Base-by-base conservation (phyloP, 108 stramenopile species). In the Skeletonema marinoi region DNA sequence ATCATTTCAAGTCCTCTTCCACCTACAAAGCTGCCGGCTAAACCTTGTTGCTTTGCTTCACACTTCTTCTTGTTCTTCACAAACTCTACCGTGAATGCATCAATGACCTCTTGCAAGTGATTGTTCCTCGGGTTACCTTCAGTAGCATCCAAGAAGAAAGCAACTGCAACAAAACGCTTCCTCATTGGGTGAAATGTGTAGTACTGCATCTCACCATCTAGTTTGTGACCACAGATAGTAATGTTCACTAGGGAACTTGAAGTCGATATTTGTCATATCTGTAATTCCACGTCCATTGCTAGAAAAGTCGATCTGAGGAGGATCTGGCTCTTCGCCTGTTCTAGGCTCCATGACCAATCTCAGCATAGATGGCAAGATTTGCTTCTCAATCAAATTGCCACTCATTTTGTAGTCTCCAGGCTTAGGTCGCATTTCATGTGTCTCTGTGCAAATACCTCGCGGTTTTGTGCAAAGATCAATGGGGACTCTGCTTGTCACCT, bases 131-230 rank as follows among this genome's bases (percentile, higher is more conserved):
- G 81, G 54, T 82, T 66, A 13, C 51, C 60, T 41, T 66, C 58
- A 19, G 59, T 71, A 63, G 75, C 81, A 13, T 82, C 75, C 14
- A 82, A 60, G 41, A 82, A 82, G 48, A 76, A 82, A 71, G 62
- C 65, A 12, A 82, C 75, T 30, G 81, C 81, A 65, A 82, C 46
- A 61, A 82, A 82, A 35, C 66, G 16, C 33, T 69, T 75, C 35
- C 85, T 65, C 7, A 51, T 63, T 4, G 85, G 82, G 71, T 90
- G 83, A 32, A 89, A 76, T 41, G 89, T 85, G 64, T 80, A 90
- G 14, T 93, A 87, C 71, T 95, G 94, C 86, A 92, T 90, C 46
- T 95, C 94, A 21, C 81, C 94, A 68, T 91, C 94, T 74, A 88
- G 93, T 16, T 65, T 46, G 61, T 85, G 66, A 13, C 92, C 92